Base-by-base conservation (phyloP, 306 rosid species). In the Notholithocarpus densiflorus region DNA sequence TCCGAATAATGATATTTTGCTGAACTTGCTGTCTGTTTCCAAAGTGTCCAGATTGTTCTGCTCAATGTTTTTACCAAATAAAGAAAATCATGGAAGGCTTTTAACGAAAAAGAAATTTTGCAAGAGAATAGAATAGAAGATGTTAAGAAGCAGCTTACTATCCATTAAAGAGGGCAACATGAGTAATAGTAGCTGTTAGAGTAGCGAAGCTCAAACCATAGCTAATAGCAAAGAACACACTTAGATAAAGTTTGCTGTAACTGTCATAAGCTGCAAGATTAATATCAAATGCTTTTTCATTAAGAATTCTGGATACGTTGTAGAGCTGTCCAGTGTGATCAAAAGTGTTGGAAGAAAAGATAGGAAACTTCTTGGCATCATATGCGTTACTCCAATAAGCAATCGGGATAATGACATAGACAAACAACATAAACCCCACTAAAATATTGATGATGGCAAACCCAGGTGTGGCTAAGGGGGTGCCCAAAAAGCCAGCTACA, bases 191-290 rank as follows among this genome's bases (percentile, higher is more conserved):
- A 64, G 98, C 91, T 0, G 92, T 73, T 7, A 90, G 80, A 79
- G 84, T 73, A 4, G 98, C 97, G 24, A 91, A 95, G 88, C 92
- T 89, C 87, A 95, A 57, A 15, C 98, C 98, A 51, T 95, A 95
- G 23, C 4, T 76, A 5, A 86, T 61, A 23, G 98, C 98, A 72
- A 95, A 92, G 68, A 88, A 78, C 75, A 85, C 51, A 54, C 96
- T 95, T 2, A 92, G 84, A 79, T 95, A 78, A 73, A 92, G 89
- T 73, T 89, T 92, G 82, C 97, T 92, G 75, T 95, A 92, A 52
- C 72, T 81, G 69, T 86, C 80, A 56, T 95, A 95, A 53, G 43
- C 68, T 0, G 34, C 37, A 56, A 68, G 29, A 75, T 92, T 82
- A 56, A 95, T 81, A 13, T 86, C 81, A 48, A 95, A 95, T 17